A percentile compares a stretch with the other conserved stretches of the same genome.
Evolutionary conservation across 1,139 yeast genomes (phyloP).

Genomic region (Meyerozyma guilliermondii): DNA sequence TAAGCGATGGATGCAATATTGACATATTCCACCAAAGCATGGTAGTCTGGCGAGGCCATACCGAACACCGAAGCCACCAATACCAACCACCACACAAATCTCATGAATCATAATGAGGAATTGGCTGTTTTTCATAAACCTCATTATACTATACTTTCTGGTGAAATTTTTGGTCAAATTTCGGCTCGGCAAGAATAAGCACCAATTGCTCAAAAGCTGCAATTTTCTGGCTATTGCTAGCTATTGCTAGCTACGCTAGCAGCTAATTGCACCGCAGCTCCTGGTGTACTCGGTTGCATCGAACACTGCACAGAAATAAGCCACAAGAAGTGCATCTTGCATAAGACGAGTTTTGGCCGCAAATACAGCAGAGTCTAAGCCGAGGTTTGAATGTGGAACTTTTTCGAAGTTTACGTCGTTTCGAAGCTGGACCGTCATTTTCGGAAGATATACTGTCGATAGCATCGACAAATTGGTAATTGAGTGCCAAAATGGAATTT

Average conservation of each 20-base stretch:
- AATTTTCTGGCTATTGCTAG: no score
- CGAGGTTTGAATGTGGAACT: conserved; percentile 27
- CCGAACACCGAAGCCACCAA: background rate
- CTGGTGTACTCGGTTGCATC: conserved; percentile 36
- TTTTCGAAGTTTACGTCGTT: conserved; percentile 9
- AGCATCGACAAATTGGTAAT: conserved; percentile 40
- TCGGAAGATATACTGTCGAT: conserved; percentile 17
- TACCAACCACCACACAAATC: background rate
- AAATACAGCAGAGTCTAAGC: conserved; percentile 38
- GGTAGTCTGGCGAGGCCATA: conserved; percentile 18
- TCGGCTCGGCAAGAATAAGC: no score
- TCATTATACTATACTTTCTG: no score
- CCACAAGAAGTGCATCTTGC: conserved; percentile 40
- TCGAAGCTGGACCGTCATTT: conserved; percentile 9
- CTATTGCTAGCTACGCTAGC: no score
- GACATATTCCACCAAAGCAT: conserved; percentile 28
- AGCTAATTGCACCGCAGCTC: conserved; percentile 37
- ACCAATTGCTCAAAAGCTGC: no score
- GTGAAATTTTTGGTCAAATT: no score
- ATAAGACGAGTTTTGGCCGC: conserved; percentile 36
- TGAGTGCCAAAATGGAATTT: conserved; percentile 36
- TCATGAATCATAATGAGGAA: background rate
- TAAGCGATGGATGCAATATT: conserved; percentile 33
- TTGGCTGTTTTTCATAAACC: no score
- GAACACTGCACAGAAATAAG: conserved; percentile 37